Base-by-base conservation (phyloP, 192 early-diverging fungal genomes). In the Thamnidium elegans region DNA sequence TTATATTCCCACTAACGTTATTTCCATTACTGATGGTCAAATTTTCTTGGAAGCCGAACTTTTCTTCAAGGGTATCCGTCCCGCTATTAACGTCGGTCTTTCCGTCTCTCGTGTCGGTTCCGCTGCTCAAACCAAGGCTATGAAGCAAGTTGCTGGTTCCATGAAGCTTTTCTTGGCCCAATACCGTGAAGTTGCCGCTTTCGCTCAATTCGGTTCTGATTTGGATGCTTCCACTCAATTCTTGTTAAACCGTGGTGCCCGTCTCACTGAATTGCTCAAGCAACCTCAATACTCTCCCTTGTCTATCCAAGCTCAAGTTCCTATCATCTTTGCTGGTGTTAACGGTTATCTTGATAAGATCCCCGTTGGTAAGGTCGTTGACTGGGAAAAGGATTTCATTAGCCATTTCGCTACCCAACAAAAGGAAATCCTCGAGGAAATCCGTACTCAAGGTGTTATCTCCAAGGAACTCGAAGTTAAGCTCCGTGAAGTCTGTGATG, bases 11-110 rank as follows among this genome's bases (percentile, higher is more conserved):
- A 99, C 97, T 77, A 99, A 99, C 87, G 95, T 99, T 73, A 99
- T 99, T 96, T 99, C 97, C 81, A 99, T 99, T 73, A 99, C 97
- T 66, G 97, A 99, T 84, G 97, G 97, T 47, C 97, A 99, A 83
- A 97, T 99, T 69, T 99, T 99, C 91, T 89, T 99, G 86, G 97
- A 99, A 84, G 94, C 97, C 59, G 95, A 99, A 85, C 87, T 99
- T 63, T 99, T 99, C 92, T 99, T 97, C 92, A 99, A 97, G 92
- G 97, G 97, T 90, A 83, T 97, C 67, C 94, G 97, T 76, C 97
- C 97, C 60, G 96, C 97, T 67, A 99, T 99, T 81, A 99, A 99
- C 85, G 95, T 99, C 81, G 97, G 97, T 99, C 86, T 99, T 59
- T 99, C 97, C 74, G 97, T 99, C 72, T 96, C 95, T 73, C 94